Base-by-base conservation (phyloP, 352 stramenopile genomes). In the Globisporangium perplexum region DNA sequence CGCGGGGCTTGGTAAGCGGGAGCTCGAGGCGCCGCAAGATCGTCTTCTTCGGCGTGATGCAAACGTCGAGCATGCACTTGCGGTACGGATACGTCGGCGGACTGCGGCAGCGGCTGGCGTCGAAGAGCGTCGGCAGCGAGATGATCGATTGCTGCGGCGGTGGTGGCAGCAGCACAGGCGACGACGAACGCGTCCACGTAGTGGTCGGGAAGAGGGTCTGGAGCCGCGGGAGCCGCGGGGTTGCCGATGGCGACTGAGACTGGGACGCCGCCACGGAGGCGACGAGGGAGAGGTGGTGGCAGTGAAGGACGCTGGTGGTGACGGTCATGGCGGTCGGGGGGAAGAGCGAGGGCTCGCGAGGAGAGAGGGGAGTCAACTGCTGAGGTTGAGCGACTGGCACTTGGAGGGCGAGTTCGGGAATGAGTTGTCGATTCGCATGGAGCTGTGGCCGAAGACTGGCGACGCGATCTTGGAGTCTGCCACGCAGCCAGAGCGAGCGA, bases 31-130 rank as follows among this genome's bases (percentile, higher is more conserved):
- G 31, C 24, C 50, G 70, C 47, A 54, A 39, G 24, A 42, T 39
- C n/a, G 57, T 62, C 54, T 68, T 71, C 28, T 36, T 60, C 12
- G 64, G 69, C 44, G 66, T 77, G 17, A 60, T 78, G 10, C 64
- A 55, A 17, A 70, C 72, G 18, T 68, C 59, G 10, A 76, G 41
- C 23, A 47, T 5, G 42, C 50, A 43, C 49, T 76, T 78, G 3
- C 53, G 54, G 55, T 53, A 47, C 61, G 43, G 45, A 10, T 20
- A 57, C 42, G 22, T 58, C 2, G 46, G 45, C 6, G 53, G 46
- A 18, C 53, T 59, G 0, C 18, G 36, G 26, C 35, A 53, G 35
- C 18, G 43, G 43, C 5, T 52, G 15, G n/a, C n/a, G 15, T 12
- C 10, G 45, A 44, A 35, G 45, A 50, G 46, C 12, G 46, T 39